Base-by-base conservation (phyloP, 805 yeast genomes). In the Candida gorgasii region DNA sequence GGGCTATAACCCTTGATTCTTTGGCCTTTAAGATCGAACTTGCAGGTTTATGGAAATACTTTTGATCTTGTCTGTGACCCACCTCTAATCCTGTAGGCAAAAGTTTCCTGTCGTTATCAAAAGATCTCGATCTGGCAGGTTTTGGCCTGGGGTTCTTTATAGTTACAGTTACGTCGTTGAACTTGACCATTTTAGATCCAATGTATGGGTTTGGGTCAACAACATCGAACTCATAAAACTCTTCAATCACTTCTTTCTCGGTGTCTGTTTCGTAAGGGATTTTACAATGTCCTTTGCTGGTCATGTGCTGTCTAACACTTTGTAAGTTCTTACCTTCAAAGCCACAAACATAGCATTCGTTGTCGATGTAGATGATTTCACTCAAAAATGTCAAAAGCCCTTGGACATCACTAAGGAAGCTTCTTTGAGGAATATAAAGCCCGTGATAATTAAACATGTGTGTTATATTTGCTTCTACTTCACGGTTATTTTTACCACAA, bases 41-140 rank as follows among this genome's bases (percentile, higher is more conserved):
- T 13, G 50, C 50, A 9, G 79, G 78, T 62, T 86, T 96, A 57
- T 85, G 81, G 62, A 82, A 82, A 58, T 79, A 82, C 47, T 92
- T 72, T 39, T 78, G 76, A 54, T 86, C 69, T 1, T 89, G 73
- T 49, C 98, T 73, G 61, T 92, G 97, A 0, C 96, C 96, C 1
- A 86, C 78, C 36, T 81, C 79, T 3, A 79, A 65, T 2, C 97
- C 97, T 15, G 84, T 76, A 2, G 96, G 93, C 33, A 90, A 69
- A 29, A 28, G 7, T 5, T 42, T 44, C 14, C 41, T 45, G 8
- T 43, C 51, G 16, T 43, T 38, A 6, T 47, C 49, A 7, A 75
- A 74, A 41, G 64, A 71, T 55, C 79, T 31, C 9, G 24, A 13
- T 8, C 29, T 20, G 4, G 39, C 12, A 3, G 36, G 18, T 1